Base-by-base conservation (phyloP, 768 basidiomycete species). In the Rubroboletus satanas region DNA sequence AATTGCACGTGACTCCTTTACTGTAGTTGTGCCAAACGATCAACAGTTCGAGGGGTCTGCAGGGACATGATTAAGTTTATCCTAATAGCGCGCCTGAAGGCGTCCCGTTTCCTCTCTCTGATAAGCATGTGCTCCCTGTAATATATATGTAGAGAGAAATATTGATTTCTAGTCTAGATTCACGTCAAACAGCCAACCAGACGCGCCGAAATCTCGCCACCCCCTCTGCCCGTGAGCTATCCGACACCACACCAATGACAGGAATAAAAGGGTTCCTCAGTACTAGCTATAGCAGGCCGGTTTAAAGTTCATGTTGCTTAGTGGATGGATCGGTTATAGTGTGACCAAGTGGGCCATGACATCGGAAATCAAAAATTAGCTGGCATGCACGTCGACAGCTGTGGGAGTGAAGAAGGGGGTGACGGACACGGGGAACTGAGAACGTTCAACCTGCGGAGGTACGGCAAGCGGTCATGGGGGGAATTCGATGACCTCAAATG, bases 1-100 rank as follows among this genome's bases (percentile, higher is more conserved):
- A 49, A 11, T 4, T 6, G 55, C 64, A 65, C 66, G 64, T 65
- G 64, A 59, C 58, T 42, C 37, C n/a, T 3, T 39, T 3, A 26
- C 2, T 26, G 26, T 26, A 3, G 26, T 26, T 26, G 26, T 26
- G 26, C 26, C 26, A 26, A 26, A 26, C 4, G 26, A 26, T 26
- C 9, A 7, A 17, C 4, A 9, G 14, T 2, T 28, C 43, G 15
- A 29, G 8, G 17, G 28, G 17, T 29, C 26, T 26, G 26, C 11
- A 45, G 32, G 11, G 31, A 8, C 17, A 3, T 5, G 31, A 26
- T 49, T 36, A 26, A 15, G 33, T n/a, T 47, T 3, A 9, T 17
- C 35, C 33, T 2, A 21, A 21, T 28, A 37, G 38, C 3, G 5
- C 36, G 18, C 28, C 26, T 17, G 6, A 21, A 26, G 31, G 52